These are phyloP conservation scores for Fusarium solani-melongenae DNA, from an alignment of 2,329 filamentous ascomycete species.

Conservation along the genomic window DNA sequence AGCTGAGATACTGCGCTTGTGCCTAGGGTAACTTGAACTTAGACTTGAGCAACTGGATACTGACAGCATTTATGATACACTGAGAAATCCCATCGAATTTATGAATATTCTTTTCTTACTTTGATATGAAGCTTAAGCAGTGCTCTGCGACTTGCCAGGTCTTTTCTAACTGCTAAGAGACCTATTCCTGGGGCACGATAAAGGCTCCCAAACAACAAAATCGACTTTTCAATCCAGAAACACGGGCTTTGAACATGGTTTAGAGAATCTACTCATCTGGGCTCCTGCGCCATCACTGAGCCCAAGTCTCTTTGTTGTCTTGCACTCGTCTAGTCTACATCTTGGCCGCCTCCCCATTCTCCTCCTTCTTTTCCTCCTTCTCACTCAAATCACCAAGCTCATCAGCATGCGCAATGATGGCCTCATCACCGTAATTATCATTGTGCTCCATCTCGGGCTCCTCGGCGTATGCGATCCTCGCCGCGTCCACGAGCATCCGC, in stretches of 20 bases:
- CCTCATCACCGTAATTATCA: conserved; percentile 62
- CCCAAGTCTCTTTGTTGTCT: not conserved
- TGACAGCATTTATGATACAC: not conserved
- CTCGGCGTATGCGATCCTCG: conserved; percentile 83
- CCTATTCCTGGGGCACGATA: not conserved
- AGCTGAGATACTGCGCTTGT: not conserved
- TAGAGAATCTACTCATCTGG: not conserved
- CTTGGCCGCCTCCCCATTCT: conserved; percentile 46
- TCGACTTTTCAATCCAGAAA: not conserved
- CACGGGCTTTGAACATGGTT: not conserved
- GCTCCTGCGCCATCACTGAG: not conserved
- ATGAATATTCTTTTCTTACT: not conserved
- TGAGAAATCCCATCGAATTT: not conserved
- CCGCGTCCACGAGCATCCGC: conserved; percentile 87
- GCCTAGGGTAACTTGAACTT: not conserved
- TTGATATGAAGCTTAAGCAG: not conserved
- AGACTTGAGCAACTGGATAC: not conserved
- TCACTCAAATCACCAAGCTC: conserved; percentile 61
- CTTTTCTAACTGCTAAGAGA: not conserved
- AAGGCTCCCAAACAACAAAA: not conserved
- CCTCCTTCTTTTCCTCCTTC: conserved; percentile 43
- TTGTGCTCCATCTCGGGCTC: conserved; percentile 86
- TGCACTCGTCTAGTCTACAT: conserved; percentile 40
- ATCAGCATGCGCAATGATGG: conserved; percentile 59
- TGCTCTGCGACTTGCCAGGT: not conserved